Conservation (phyloP, 2,329 filamentous ascomycete genomes). For the Diaporthe sp. region DNA sequence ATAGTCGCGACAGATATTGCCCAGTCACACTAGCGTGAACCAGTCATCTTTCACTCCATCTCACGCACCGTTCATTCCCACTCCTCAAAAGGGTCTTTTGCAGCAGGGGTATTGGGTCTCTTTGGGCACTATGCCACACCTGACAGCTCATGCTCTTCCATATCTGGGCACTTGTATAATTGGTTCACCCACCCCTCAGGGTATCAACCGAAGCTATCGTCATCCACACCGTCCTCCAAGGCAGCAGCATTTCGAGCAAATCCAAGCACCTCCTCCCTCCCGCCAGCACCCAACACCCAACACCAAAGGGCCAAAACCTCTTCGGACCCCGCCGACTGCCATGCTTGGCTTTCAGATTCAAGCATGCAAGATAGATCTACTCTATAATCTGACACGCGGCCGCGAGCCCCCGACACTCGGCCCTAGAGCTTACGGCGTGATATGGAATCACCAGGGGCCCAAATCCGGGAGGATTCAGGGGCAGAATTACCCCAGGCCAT, state of each 20-base stretch:
- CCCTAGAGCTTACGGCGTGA: neutral
- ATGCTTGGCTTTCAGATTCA: neutral
- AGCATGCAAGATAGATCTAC: constrained; percentile 8
- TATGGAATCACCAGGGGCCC: neutral
- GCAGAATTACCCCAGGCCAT: neutral
- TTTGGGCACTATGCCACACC: constrained; percentile 23
- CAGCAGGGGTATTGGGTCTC: constrained; percentile 4
- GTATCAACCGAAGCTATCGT: constrained; percentile 1
- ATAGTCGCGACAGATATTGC: neutral
- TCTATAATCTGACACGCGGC: neutral
- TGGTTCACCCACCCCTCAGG: neutral
- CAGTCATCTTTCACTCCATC: neutral
- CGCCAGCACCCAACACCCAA: neutral
- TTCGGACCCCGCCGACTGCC: neutral
- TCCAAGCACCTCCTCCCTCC: neutral
- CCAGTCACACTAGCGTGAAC: neutral
- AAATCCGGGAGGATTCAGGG: constrained; percentile 23
- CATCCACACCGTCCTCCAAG: neutral
- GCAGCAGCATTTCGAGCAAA: neutral
- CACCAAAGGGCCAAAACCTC: neutral
- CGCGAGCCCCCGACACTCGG: constrained; percentile 1
- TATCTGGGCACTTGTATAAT: constrained; percentile 9
- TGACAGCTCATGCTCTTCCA: constrained; percentile 11
- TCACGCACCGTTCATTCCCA: constrained; percentile 1
- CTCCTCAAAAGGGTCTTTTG: constrained; percentile 8